These are phyloP conservation scores for Closterium sp. DNA, from an alignment of 139 green algal species.

Conservation along the genomic window DNA sequence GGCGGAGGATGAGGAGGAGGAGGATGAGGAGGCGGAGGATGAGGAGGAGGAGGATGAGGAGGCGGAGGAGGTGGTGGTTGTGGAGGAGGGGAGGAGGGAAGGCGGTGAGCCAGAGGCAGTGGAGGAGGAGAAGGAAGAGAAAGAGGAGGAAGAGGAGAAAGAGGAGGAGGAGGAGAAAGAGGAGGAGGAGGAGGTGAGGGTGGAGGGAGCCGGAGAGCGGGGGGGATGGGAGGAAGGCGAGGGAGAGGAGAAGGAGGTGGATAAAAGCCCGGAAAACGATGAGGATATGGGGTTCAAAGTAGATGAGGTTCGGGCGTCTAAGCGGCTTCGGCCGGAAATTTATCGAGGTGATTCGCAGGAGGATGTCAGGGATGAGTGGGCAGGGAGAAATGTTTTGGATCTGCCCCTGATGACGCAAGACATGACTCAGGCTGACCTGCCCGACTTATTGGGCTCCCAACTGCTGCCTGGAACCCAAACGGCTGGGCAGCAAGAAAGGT, in stretches of 20 bases:
- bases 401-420: background rate
- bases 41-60: background rate
- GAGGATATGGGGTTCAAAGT: too few relatives aligned
- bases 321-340: too few relatives aligned
- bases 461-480: background rate
- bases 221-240: too few relatives aligned
- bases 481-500: background rate
- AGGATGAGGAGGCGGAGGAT: background rate
- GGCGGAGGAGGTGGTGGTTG: background rate
- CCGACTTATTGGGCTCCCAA: background rate
- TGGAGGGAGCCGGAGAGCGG: too few relatives aligned
- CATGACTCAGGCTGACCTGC: background rate
- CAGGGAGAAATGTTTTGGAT: background rate
- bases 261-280: too few relatives aligned
- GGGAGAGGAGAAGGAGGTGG: too few relatives aligned
- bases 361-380: background rate
- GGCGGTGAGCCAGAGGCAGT: background rate
- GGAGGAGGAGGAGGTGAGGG: too few relatives aligned
- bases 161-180: background rate
- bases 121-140: background rate
- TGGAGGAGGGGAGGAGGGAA: background rate
- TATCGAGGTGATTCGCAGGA: background rate
- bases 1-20: background rate
- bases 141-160: background rate
- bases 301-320: too few relatives aligned